Evolutionary conservation across 352 stramenopile species (phyloP).

Genomic region (Elongisporangium prolatum): DNA sequence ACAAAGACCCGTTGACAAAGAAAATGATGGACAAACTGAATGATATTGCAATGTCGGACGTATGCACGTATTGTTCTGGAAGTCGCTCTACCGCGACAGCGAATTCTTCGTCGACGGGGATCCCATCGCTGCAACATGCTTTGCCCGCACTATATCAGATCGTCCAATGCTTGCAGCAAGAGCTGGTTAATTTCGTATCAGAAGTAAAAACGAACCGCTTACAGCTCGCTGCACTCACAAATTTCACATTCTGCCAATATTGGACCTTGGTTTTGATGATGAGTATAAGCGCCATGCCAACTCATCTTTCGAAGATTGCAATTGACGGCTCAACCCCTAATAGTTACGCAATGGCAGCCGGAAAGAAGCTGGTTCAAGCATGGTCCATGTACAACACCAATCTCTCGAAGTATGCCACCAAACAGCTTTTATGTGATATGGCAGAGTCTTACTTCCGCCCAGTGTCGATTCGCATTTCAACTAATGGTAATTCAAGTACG

Average conservation of each 20-base stretch:
- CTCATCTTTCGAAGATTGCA: constrained; percentile 53
- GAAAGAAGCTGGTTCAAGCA: constrained; percentile 42
- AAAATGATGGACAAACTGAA: constrained; percentile 48
- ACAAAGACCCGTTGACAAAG: constrained; percentile 52
- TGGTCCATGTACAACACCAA: constrained; percentile 58
- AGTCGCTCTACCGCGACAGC: background rate
- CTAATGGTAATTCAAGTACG: constrained; percentile 10
- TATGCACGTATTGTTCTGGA: constrained; percentile 43
- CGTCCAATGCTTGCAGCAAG: constrained; percentile 43
- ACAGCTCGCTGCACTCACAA: constrained; percentile 22
- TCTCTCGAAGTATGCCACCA: constrained; percentile 40
- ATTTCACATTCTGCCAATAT: constrained; percentile 71
- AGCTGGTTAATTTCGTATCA: constrained; percentile 51
- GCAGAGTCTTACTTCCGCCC: constrained; percentile 56
- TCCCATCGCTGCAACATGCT: constrained; percentile 56
- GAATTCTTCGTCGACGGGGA: constrained; percentile 11
- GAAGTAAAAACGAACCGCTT: constrained; percentile 66
- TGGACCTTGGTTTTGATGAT: constrained; percentile 63
- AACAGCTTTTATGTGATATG: constrained; percentile 59
- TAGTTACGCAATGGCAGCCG: constrained; percentile 14
- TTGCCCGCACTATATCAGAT: constrained; percentile 56
- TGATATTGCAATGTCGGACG: constrained; percentile 45
- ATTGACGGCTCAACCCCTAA: constrained; percentile 23
- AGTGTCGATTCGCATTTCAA: constrained; percentile 20
- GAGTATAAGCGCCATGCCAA: constrained; percentile 39